These are phyloP conservation scores for Herpetomonas muscarum DNA, from an alignment of 208 protist species.

Conservation along the genomic window DNA sequence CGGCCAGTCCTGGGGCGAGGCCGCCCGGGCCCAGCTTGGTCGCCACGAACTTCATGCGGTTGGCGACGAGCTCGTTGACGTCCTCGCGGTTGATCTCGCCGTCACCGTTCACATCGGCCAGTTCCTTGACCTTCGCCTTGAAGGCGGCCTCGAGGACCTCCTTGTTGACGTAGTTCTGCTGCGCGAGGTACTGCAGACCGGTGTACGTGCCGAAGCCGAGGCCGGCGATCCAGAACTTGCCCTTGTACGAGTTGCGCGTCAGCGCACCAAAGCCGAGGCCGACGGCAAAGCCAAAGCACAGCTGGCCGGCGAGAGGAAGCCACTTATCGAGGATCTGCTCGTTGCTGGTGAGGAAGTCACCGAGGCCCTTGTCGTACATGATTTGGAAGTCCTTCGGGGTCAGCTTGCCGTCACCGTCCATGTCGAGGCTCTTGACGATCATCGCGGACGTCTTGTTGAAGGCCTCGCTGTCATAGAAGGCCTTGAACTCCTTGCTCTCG, in stretches of 20 bases:
- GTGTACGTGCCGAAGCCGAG: constrained; percentile 33
- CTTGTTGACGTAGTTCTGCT: constrained; percentile 61
- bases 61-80: constrained; percentile 46
- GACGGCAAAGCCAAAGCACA: constrained; percentile 35
- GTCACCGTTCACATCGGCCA: constrained; percentile 54
- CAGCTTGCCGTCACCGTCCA: constrained; percentile 58
- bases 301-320: constrained; percentile 49
- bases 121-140: constrained; percentile 38
- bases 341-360: constrained; percentile 20
- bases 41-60: constrained; percentile 45
- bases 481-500: constrained; percentile 27
- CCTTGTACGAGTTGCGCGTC: constrained; percentile 34
- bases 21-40: constrained; percentile 60
- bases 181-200: constrained; percentile 50
- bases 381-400: constrained; percentile 65
- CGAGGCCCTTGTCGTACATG: constrained; percentile 52
- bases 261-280: constrained; percentile 33
- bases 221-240: constrained; percentile 34
- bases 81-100: constrained; percentile 49
- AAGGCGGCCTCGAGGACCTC: constrained; percentile 35
- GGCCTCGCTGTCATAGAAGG: constrained; percentile 36
- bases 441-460: constrained; percentile 19
- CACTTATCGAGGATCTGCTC: constrained; percentile 30
- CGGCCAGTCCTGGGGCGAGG: constrained; percentile 44
- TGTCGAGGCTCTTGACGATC: constrained; percentile 40